Evolutionary conservation across 2,329 filamentous ascomycete species (phyloP).

Genomic region (Lecanicillium sp.): DNA sequence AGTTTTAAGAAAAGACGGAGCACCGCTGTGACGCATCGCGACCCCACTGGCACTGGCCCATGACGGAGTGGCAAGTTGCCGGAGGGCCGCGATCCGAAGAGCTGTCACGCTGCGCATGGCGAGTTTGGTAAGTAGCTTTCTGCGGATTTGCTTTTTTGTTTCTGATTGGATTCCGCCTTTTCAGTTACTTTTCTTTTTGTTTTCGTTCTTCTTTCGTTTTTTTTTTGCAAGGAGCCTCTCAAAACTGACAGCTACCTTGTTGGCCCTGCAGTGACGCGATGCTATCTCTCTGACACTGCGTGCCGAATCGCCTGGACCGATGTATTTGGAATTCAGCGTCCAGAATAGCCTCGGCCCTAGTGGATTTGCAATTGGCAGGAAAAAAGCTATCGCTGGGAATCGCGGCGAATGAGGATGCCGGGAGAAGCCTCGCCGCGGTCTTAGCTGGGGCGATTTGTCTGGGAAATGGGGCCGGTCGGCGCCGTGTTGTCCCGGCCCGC

Average conservation of each 20-base stretch:
- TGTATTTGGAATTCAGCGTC: not conserved
- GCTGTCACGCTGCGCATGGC: not conserved
- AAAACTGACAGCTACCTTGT: too few relatives aligned
- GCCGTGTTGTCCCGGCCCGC: conserved; percentile 10
- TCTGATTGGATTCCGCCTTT: too few relatives aligned
- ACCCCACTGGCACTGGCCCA: conserved; percentile 4
- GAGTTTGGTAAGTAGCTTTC: not conserved
- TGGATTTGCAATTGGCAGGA: conserved; percentile 4
- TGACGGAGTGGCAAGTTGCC: conserved; percentile 4
- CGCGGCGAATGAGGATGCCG: conserved; percentile 5
- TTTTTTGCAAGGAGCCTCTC: not conserved
- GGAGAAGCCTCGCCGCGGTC: not conserved
- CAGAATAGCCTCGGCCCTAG: conserved; percentile 5
- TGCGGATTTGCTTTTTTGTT: not conserved
- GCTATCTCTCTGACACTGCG: too few relatives aligned
- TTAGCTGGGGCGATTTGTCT: conserved; percentile 5
- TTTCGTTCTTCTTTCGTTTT: not conserved
- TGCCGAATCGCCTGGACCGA: too few relatives aligned
- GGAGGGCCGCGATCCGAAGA: conserved; percentile 8
- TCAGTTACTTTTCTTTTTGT: not conserved
- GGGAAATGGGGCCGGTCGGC: conserved; percentile 4
- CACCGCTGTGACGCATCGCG: not conserved
- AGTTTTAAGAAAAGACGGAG: conserved; percentile 5
- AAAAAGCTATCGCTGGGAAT: not conserved
- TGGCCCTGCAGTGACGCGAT: too few relatives aligned